These are phyloP conservation scores for Periconia sp. DNA, from an alignment of 2,329 filamentous ascomycete genomes.

Conservation along the genomic window DNA sequence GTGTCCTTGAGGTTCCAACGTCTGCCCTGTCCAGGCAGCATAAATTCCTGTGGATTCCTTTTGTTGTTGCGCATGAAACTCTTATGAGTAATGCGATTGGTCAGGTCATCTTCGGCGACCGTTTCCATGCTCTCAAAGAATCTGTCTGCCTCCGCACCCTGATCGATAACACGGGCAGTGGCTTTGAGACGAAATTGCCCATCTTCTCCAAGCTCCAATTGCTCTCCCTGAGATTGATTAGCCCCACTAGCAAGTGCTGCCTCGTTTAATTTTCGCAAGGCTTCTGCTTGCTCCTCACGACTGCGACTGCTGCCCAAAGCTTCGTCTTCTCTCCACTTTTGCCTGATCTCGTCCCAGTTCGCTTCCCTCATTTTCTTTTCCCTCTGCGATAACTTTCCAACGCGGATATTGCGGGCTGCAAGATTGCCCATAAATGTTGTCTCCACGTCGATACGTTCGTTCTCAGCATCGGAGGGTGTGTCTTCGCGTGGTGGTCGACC, in stretches of 20 bases:
- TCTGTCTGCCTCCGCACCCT: constrained; percentile 63
- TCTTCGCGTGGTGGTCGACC: constrained; percentile 30
- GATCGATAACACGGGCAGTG: constrained; percentile 66
- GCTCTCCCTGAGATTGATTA: constrained; percentile 45
- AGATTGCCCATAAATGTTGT: constrained; percentile 73
- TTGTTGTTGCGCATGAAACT: constrained; percentile 67
- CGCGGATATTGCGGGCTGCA: constrained; percentile 62
- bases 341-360: constrained; percentile 56
- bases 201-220: constrained; percentile 62
- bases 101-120: constrained; percentile 78
- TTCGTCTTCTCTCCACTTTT: constrained; percentile 41
- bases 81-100: constrained; percentile 67
- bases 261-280: constrained; percentile 9
- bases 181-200: constrained; percentile 74
- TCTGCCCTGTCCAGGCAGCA: constrained; percentile 48
- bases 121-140: constrained; percentile 59
- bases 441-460: constrained; percentile 61
- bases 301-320: constrained; percentile 12
- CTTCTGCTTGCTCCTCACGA: constrained; percentile 24
- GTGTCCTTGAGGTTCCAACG: constrained; percentile 71
- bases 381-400: constrained; percentile 74
- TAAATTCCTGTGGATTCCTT: constrained; percentile 49
- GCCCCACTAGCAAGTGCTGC: constrained; percentile 9
- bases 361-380: constrained; percentile 73
- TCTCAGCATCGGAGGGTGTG: constrained; percentile 41